These are phyloP conservation scores for Austropuccinia psidii DNA, from an alignment of 1,284 basidiomycete genomes.

Conservation along the genomic window DNA sequence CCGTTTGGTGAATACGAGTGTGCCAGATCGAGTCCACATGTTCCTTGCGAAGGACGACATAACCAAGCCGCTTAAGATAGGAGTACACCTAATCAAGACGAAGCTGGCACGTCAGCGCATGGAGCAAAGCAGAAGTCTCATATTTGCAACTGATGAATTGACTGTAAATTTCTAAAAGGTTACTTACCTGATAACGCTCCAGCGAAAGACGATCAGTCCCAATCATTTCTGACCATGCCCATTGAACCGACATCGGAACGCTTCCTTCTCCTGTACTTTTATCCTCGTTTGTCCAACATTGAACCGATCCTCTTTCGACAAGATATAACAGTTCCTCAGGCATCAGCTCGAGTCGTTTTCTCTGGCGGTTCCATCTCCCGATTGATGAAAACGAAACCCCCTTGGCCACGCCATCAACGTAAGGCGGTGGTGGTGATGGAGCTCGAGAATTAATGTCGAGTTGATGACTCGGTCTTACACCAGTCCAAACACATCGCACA, in stretches of 20 bases:
- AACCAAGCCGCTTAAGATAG: constrained; percentile 35
- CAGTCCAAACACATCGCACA: constrained; percentile 26
- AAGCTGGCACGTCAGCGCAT: too few relatives aligned
- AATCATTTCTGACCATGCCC: constrained; percentile 34
- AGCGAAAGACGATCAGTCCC: constrained; percentile 16
- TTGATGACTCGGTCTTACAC: neutral
- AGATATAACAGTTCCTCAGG: constrained; percentile 33
- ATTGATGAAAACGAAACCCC: constrained; percentile 34
- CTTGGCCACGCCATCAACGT: constrained; percentile 26
- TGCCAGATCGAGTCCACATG: constrained; percentile 28
- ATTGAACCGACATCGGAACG: constrained; percentile 29
- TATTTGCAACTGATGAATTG: too few relatives aligned
- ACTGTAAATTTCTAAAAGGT: too few relatives aligned
- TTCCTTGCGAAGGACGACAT: constrained; percentile 35
- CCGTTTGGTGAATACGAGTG: constrained; percentile 3
- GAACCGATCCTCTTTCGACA: constrained; percentile 32
- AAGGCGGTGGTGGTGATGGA: neutral
- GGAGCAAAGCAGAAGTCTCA: too few relatives aligned
- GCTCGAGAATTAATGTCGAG: too few relatives aligned
- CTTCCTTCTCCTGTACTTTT: neutral
- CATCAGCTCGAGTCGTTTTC: constrained; percentile 26
- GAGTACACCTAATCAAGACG: constrained; percentile 23
- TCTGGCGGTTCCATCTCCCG: constrained; percentile 19
- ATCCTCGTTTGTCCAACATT: constrained; percentile 26
- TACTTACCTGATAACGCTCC: constrained; percentile 34